A percentile compares a stretch with the other conserved stretches of the same genome.
Conservation (phyloP, 441 rosid genomes). For the Biscutella laevigata region DNA sequence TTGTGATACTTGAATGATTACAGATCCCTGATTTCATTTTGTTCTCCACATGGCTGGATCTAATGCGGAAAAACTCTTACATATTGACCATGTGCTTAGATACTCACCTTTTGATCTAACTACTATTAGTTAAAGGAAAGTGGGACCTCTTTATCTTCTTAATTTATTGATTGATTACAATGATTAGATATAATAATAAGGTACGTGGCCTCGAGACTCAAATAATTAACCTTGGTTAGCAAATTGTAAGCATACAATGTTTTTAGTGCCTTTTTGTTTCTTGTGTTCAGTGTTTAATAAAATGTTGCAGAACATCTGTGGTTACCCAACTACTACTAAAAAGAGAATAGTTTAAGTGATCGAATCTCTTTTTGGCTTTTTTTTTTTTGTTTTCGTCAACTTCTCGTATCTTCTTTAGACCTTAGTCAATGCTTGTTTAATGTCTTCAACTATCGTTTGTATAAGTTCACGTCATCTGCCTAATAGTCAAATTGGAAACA, state of each 20-base stretch:
- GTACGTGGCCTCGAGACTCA: not conserved
- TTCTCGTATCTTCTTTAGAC: not conserved
- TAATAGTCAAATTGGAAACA: too few species aligned
- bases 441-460: slow-evolving; percentile 11
- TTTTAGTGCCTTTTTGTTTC: not conserved
- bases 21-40: not conserved
- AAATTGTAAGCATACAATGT: not conserved
- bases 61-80: not conserved
- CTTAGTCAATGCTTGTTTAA: slow-evolving; percentile 10
- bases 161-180: slow-evolving; percentile 1
- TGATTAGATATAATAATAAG: not conserved
- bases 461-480: not conserved
- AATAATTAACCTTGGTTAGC: slow-evolving; percentile 2
- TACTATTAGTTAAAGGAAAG: not conserved
- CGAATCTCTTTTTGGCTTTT: slow-evolving; percentile 11
- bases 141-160: slow-evolving; percentile 10
- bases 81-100: slow-evolving; percentile 18
- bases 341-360: not conserved
- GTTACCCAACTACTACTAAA: not conserved
- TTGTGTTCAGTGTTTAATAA: slow-evolving; percentile 10
- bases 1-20: not conserved
- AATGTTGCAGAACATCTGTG: slow-evolving; percentile 9
- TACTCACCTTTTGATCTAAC: not conserved
- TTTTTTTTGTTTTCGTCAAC: not conserved
- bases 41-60: slow-evolving; percentile 11